phyloP scores from a whole-genome alignment of 345 rosid species.

The Gossypium sturtianum region DNA sequence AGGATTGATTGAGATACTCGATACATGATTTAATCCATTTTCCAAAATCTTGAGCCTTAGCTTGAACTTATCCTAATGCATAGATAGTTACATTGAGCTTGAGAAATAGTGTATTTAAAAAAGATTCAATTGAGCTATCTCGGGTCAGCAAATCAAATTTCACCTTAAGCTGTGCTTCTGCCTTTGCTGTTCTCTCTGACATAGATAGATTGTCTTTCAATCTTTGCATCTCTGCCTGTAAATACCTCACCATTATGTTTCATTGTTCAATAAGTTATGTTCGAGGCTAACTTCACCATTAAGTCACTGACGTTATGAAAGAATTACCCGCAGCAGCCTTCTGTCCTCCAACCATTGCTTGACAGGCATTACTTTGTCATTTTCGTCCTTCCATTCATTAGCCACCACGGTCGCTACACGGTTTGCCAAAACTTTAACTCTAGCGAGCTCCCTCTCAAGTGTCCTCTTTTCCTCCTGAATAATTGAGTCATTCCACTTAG shows the following conservation, averaged over 20 bases:
- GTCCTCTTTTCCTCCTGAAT: conserved; percentile 84
- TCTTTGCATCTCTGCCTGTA: conserved; percentile 84
- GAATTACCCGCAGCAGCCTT: conserved; percentile 67
- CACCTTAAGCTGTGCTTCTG: conserved; percentile 89
- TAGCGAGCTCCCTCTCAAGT: conserved; percentile 89
- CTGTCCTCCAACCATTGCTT: conserved; percentile 90
- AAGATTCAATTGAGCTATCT: background rate
- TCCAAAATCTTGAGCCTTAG: conserved; percentile 71
- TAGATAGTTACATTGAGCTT: conserved; percentile 2
- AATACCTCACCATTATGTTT: background rate
- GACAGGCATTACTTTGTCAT: conserved; percentile 85
- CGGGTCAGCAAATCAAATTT: background rate
- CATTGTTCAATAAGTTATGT: background rate
- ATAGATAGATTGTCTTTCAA: conserved; percentile 67
- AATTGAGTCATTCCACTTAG: background rate
- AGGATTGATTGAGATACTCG: conserved; percentile 25
- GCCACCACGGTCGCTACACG: conserved; percentile 83
- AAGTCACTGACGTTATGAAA: background rate
- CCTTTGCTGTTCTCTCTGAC: conserved; percentile 81
- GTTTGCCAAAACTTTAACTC: conserved; percentile 72
- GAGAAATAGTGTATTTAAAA: background rate
- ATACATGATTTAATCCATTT: conserved; percentile 46
- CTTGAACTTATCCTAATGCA: conserved; percentile 66
- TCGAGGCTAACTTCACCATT: background rate
- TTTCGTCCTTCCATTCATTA: conserved; percentile 95